These are phyloP conservation scores for Claviceps capensis DNA, from an alignment of 2,329 filamentous ascomycete genomes.

Conservation along the genomic window DNA sequence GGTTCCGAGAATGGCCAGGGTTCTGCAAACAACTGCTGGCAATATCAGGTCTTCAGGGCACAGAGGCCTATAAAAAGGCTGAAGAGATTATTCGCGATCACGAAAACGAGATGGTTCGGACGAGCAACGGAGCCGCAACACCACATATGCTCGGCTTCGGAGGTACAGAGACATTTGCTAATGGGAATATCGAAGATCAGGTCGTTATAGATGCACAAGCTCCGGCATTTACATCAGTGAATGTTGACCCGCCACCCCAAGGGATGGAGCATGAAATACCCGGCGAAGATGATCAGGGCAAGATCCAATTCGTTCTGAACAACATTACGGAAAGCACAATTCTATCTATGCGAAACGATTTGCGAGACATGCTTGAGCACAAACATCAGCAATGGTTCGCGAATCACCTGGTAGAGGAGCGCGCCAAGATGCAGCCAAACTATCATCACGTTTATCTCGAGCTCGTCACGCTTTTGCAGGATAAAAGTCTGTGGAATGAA, in stretches of 20 bases:
- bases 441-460: conserved; percentile 90
- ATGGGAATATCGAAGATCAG: conserved; percentile 57
- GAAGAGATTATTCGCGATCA: conserved; percentile 64
- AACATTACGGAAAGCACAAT: conserved; percentile 89
- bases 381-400: conserved; percentile 95
- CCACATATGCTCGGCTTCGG: conserved; percentile 21
- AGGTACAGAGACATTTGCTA: conserved; percentile 41
- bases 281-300: conserved; percentile 73
- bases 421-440: conserved; percentile 94
- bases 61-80: conserved; percentile 71
- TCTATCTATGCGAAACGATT: conserved; percentile 67
- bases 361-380: conserved; percentile 64
- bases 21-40: conserved; percentile 78
- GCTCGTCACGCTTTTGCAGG: conserved; percentile 69
- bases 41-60: conserved; percentile 69
- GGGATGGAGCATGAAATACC: conserved; percentile 66
- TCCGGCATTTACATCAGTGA: conserved; percentile 65
- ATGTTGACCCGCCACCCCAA: conserved; percentile 54
- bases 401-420: conserved; percentile 83
- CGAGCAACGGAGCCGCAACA: conserved; percentile 36
- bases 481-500: conserved; percentile 69
- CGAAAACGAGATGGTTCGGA: conserved; percentile 44
- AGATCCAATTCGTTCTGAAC: conserved; percentile 90
- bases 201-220: conserved; percentile 43
- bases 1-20: conserved; percentile 87